phyloP scores from a whole-genome alignment of 805 yeast genomes.

The Candida pseudoglaebosa region DNA sequence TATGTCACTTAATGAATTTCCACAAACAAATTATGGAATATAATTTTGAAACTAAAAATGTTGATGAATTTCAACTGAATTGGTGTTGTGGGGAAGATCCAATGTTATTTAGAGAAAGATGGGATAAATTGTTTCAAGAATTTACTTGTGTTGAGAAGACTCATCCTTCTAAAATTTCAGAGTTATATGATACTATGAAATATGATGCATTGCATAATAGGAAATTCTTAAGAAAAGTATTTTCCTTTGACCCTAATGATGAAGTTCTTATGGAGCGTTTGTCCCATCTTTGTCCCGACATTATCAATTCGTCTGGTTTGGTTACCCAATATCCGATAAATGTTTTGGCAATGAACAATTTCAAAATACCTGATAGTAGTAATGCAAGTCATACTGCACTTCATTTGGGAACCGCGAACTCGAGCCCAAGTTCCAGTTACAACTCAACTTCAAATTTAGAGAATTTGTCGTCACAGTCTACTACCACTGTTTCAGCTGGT shows the following conservation, averaged over 20 bases:
- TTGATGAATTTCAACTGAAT: slow-evolving; percentile 60
- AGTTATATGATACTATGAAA: slow-evolving; percentile 96
- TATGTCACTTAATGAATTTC: slow-evolving; percentile 91
- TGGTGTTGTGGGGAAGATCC: slow-evolving; percentile 99
- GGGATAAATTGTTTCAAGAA: slow-evolving; percentile 95
- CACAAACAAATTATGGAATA: slow-evolving; percentile 80
- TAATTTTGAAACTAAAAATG: slow-evolving; percentile 67
- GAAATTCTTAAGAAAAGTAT: slow-evolving; percentile 78
- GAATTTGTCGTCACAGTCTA: slow-evolving; percentile 14
- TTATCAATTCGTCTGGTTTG: slow-evolving; percentile 47
- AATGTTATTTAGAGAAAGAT: slow-evolving; percentile 81
- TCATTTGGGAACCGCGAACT: slow-evolving; percentile 5
- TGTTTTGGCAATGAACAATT: slow-evolving; percentile 70
- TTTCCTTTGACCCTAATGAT: slow-evolving; percentile 55
- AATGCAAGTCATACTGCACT: not conserved
- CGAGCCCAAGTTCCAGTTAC: slow-evolving; percentile 3
- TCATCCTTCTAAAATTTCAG: slow-evolving; percentile 95
- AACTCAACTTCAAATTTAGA: slow-evolving; percentile 16
- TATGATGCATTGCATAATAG: slow-evolving; percentile 96
- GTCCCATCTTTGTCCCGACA: slow-evolving; percentile 40
- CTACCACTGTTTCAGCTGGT: slow-evolving; percentile 46
- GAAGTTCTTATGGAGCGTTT: slow-evolving; percentile 29
- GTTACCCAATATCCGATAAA: slow-evolving; percentile 74
- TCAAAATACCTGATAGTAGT: slow-evolving; percentile 51
- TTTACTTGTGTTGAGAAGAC: slow-evolving; percentile 91